Conservation (phyloP, 2,329 filamentous ascomycete species). For the Epichloe coenophiala region DNA sequence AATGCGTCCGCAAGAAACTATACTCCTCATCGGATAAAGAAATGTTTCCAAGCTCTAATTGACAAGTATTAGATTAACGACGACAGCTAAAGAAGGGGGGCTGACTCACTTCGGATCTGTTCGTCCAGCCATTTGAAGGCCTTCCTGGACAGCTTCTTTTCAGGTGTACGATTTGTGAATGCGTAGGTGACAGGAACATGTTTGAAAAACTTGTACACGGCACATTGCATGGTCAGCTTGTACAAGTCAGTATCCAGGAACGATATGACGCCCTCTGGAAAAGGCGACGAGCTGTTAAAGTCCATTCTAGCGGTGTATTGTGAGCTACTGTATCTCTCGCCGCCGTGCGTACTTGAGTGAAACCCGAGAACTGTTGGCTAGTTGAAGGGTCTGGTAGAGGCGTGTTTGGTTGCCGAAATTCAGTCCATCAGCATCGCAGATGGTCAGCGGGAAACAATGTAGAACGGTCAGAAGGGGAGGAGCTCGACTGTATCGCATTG, state of each 20-base stretch:
- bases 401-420: background rate
- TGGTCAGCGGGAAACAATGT: background rate
- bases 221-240: slow-evolving; percentile 98
- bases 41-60: slow-evolving; percentile 66
- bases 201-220: slow-evolving; percentile 83
- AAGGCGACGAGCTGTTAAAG: slow-evolving; percentile 52
- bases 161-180: slow-evolving; percentile 88
- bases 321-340: no score
- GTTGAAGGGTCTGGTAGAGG: no score
- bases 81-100: background rate
- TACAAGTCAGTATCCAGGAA: slow-evolving; percentile 78
- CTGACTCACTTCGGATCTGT: slow-evolving; percentile 62
- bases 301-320: slow-evolving; percentile 31
- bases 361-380: no score
- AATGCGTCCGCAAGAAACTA: slow-evolving; percentile 62
- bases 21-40: slow-evolving; percentile 68
- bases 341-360: no score
- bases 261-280: slow-evolving; percentile 66
- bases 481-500: background rate
- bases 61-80: background rate
- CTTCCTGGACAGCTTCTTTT: slow-evolving; percentile 75
- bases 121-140: slow-evolving; percentile 76
- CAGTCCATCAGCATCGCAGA: background rate
- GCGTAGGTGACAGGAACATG: slow-evolving; percentile 74
- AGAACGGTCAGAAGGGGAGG: background rate